These are phyloP conservation scores for Leccinellum albellum DNA, from an alignment of 768 basidiomycete genomes.

Conservation along the genomic window DNA sequence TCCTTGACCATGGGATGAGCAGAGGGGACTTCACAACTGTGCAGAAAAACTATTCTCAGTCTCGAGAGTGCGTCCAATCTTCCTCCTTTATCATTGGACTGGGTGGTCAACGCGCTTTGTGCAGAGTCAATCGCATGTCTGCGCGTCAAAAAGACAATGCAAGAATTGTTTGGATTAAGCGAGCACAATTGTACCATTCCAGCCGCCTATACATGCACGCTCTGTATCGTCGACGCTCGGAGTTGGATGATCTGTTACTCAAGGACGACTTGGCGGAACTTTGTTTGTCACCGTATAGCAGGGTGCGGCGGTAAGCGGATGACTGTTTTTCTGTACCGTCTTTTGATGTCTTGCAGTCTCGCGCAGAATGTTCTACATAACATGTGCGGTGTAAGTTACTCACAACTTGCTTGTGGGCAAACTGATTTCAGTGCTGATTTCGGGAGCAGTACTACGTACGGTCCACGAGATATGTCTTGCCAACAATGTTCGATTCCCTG, in stretches of 20 bases:
- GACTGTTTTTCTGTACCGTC: not conserved
- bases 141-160: constrained; percentile 71
- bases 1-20: constrained; percentile 67
- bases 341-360: constrained; percentile 42
- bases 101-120: not conserved
- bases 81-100: not conserved
- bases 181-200: constrained; percentile 75
- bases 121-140: constrained; percentile 64
- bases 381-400: constrained; percentile 54
- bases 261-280: constrained; percentile 62
- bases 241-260: constrained; percentile 68
- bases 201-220: constrained; percentile 75
- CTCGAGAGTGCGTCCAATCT: constrained; percentile 23
- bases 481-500: constrained; percentile 57
- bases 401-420: not conserved
- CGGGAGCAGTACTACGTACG: constrained; percentile 58
- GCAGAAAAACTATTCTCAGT: constrained; percentile 44
- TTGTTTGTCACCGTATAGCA: constrained; percentile 75
- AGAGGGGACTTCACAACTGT: constrained; percentile 55
- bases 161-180: constrained; percentile 68
- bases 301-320: constrained; percentile 60
- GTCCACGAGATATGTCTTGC: constrained; percentile 63
- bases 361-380: constrained; percentile 64
- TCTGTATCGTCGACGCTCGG: constrained; percentile 67
- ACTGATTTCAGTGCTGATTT: constrained; percentile 18